phyloP scores from a whole-genome alignment of 1,139 yeast genomes.

The Yamadazyma pseudoaaseri region DNA sequence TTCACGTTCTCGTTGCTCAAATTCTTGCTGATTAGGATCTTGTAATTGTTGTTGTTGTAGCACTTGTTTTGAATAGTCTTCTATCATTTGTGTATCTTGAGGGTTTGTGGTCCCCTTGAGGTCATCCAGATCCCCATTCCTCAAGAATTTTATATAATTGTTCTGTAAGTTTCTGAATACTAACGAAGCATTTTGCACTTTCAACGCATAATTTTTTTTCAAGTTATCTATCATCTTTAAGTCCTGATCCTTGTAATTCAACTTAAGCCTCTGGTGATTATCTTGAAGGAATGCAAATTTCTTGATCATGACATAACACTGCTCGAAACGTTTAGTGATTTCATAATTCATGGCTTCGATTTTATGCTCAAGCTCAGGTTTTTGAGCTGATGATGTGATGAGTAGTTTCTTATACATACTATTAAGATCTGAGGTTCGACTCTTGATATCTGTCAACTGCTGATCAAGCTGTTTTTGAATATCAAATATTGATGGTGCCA shows the following conservation, averaged over 20 bases:
- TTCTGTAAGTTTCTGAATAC: conserved; percentile 85
- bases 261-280: conserved; percentile 31
- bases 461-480: conserved; percentile 71
- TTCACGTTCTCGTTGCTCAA: conserved; percentile 81
- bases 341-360: conserved; percentile 76
- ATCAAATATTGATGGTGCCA: conserved; percentile 81
- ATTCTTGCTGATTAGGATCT: conserved; percentile 17
- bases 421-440: conserved; percentile 56
- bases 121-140: conserved; percentile 63
- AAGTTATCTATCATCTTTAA: conserved; percentile 71
- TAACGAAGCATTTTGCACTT: conserved; percentile 76
- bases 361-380: conserved; percentile 58
- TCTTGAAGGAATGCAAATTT: conserved; percentile 54
- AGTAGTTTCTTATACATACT: conserved; percentile 76
- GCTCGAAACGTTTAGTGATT: conserved; percentile 72
- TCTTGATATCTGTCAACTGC: conserved; percentile 47
- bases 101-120: conserved; percentile 18
- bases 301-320: conserved; percentile 74
- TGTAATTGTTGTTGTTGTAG: conserved; percentile 45
- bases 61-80: conserved; percentile 40
- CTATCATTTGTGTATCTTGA: conserved; percentile 43
- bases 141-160: conserved; percentile 73
- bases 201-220: conserved; percentile 80
- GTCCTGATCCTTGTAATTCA: conserved; percentile 48
- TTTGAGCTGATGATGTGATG: conserved; percentile 82